Percentiles rank a stretch among this genome's conserved stretches.
These are phyloP conservation scores for Strobilomyces echinocephalus DNA, from an alignment of 768 basidiomycete genomes.

Conservation along the genomic window DNA sequence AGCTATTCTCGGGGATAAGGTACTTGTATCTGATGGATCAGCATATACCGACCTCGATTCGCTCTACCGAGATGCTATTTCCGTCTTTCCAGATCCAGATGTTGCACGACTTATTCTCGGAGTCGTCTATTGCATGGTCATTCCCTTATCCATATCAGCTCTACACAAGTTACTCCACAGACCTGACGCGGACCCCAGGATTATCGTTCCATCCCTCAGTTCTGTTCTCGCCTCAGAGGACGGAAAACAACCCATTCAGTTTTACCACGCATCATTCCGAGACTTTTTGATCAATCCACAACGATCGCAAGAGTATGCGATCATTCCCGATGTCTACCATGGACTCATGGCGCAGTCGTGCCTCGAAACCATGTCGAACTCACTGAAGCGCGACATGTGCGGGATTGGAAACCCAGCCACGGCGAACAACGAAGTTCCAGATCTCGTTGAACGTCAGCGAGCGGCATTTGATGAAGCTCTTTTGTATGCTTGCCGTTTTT, in stretches of 20 bases:
- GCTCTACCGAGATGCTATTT: slow-evolving; percentile 19
- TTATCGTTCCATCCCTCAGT: slow-evolving; percentile 12
- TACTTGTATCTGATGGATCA: neutral
- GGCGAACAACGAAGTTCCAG: slow-evolving; percentile 13
- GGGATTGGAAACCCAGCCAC: slow-evolving; percentile 13
- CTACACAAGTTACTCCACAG: slow-evolving; percentile 13
- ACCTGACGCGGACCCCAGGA: slow-evolving; percentile 14
- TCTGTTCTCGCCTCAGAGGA: slow-evolving; percentile 20
- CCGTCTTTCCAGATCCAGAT: slow-evolving; percentile 16
- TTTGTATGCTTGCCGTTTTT: slow-evolving; percentile 18
- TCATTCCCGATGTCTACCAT: slow-evolving; percentile 14
- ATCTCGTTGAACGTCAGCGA: slow-evolving; percentile 15
- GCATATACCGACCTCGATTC: slow-evolving; percentile 20
- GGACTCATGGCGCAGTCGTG: slow-evolving; percentile 17
- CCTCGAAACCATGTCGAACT: slow-evolving; percentile 15
- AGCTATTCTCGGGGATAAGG: slow-evolving; percentile 10
- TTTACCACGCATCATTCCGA: slow-evolving; percentile 21
- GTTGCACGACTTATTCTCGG: slow-evolving; percentile 16
- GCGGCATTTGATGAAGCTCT: slow-evolving; percentile 14
- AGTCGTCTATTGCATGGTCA: slow-evolving; percentile 11
- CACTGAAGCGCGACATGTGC: slow-evolving; percentile 21
- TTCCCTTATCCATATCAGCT: slow-evolving; percentile 10
- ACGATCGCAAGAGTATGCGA: slow-evolving; percentile 14
- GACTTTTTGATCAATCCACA: slow-evolving; percentile 17
- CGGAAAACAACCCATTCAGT: slow-evolving; percentile 17